Base-by-base conservation (phyloP, 2,329 filamentous ascomycete genomes). In the Hirsutella thompsonii region DNA sequence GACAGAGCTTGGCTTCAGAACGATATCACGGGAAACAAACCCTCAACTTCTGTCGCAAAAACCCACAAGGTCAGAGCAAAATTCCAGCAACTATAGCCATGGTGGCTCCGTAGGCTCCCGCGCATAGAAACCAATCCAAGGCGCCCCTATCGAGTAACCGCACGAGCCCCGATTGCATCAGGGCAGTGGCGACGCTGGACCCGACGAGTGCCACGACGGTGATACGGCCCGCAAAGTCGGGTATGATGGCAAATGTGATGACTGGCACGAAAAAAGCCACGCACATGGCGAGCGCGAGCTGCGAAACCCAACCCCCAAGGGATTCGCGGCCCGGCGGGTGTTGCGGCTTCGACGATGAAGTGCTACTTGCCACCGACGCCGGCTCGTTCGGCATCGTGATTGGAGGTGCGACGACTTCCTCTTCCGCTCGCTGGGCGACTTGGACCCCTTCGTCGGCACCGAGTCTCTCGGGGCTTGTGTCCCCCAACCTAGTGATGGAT, bases 221-320 rank as follows among this genome's bases (percentile, higher is more conserved):
- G 47, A 81, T 65, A n/a, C 76, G 67, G 2, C 70, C 73, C 0
- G 70, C 52, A 44, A 79, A 76, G 5, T 69, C 67, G 0, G 69
- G 64, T 18, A 81, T 71, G 19, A 77, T 62, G 5, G 67, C 56
- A 50, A 81, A 82, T 1, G 72, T 67, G 8, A 81, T 50, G 1
- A 80, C 62, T 0, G 79, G 77, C 0, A 76, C 57, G 5, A 81
- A 56, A 2, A 81, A 61, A 0, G 52, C 54, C 13, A 50, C 42
- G 21, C 52, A 46, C 19, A 51, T 46, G 19, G 49, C 54, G 8
- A 55, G 35, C 13, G 38, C 44, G 11, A 49, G 41, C 44, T 43
- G 41, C 18, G 36, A 28, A 11, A 40, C 18, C 19, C 18, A 23
- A 2, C 20, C 8, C 16, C 34, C 21, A 8, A 45, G 14, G 3